Evolutionary conservation across 345 rosid species (phyloP), one percentile per base, ranked within the genome.

Genomic region (Lepidium aucheri): DNA sequence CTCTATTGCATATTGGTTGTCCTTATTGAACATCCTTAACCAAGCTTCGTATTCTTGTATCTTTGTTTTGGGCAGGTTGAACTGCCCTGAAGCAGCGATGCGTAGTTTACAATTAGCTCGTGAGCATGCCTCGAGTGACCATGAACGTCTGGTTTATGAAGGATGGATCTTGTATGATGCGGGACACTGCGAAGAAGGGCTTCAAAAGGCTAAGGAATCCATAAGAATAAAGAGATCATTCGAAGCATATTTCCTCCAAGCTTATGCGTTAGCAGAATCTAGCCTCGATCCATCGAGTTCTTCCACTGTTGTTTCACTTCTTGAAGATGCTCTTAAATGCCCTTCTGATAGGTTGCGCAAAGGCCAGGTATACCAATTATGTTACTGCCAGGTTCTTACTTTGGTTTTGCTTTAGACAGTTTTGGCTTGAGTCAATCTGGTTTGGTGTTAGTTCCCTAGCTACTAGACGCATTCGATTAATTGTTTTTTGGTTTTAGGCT

Each of bases 111-210:
- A 84, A 70, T 81, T 88, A 79, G 99, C 99, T 1, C 84, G 96
- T 12, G 83, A 83, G 56, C 91, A 88, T 81, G 97, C 97, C 63
- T 80, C 91, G 7, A 79, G 84, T 68, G 95, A 86, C 32, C 95
- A 94, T 12, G 99, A 94, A 49, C 91, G 91, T 28, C 78, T 90
- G 56, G 97, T 94, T 16, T 94, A 94, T 41, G 99, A 90, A 76
- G 98, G 97, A 57, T 93, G 98, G 98, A 93, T 93, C 70, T 80
- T 93, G 70, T 94, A 94, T 65, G 99, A 94, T 70, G 90, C 97
- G 0, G 95, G 97, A 51, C 95, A 94, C 67, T 90, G 92, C 54
- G 90, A 94, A 61, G 96, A 90, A 83, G 97, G 99, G 52, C 88
- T 90, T 62, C 83, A 58, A 67, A 94, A 88, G 76, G 97, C 99